phyloP scores from a whole-genome alignment of 2,329 filamentous ascomycete genomes.

The Penicillium capsulatum region DNA sequence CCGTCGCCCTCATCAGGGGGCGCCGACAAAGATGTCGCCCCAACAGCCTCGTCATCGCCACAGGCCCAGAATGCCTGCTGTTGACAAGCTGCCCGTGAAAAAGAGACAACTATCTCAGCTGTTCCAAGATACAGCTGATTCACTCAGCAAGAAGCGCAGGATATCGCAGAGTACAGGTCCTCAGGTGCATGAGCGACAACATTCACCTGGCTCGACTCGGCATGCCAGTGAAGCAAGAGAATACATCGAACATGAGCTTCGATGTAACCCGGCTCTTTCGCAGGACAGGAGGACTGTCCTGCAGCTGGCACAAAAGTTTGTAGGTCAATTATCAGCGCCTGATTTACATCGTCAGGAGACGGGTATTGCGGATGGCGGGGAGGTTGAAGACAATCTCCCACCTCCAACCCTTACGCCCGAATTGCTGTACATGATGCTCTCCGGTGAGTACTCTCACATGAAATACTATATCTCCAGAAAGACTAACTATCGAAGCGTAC shows the following conservation, averaged over 20 bases:
- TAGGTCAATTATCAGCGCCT: slow-evolving; percentile 21
- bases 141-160: slow-evolving; percentile 6
- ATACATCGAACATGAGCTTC: slow-evolving; percentile 23
- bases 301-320: slow-evolving; percentile 18
- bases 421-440: slow-evolving; percentile 23
- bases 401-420: slow-evolving; percentile 19
- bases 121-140: too few relatives aligned
- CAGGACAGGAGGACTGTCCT: slow-evolving; percentile 19
- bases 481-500: slow-evolving; percentile 9
- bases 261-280: slow-evolving; percentile 21
- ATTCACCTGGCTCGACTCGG: slow-evolving; percentile 17
- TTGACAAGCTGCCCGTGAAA: slow-evolving; percentile 1
- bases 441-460: slow-evolving; percentile 8
- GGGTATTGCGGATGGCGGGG: slow-evolving; percentile 7
- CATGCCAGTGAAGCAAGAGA: slow-evolving; percentile 22
- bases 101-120: too few relatives aligned
- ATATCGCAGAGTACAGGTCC: slow-evolving; percentile 10
- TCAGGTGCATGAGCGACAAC: slow-evolving; percentile 7
- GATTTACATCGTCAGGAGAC: slow-evolving; percentile 14
- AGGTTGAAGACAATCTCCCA: slow-evolving; percentile 9
- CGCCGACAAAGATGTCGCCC: slow-evolving; percentile 5
- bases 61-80: not conserved
- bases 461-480: not conserved
- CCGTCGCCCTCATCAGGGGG: slow-evolving; percentile 8
- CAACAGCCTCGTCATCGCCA: slow-evolving; percentile 10